Evolutionary conservation across 179 eudicot species (phyloP).

Genomic region (Carnegiea gigantea): DNA sequence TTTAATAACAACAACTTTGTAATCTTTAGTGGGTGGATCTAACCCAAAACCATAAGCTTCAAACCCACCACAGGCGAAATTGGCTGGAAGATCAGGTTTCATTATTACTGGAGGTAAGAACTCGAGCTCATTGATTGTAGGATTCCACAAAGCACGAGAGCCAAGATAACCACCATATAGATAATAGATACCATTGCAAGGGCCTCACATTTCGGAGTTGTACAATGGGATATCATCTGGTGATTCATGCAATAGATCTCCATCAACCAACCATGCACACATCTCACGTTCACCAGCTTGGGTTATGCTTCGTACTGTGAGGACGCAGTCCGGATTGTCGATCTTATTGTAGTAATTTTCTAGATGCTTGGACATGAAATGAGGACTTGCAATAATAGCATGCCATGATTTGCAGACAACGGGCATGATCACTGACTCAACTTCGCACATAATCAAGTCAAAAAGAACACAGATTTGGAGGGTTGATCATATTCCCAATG

Average conservation of each 20-base stretch:
- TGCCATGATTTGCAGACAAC: neutral
- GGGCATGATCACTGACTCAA: no score
- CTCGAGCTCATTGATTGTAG: constrained; percentile 15
- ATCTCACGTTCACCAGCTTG: neutral
- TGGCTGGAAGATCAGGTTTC: constrained; percentile 11
- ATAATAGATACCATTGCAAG: constrained; percentile 19
- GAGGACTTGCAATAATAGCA: neutral
- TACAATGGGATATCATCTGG: neutral
- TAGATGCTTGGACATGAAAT: neutral
- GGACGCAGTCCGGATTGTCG: neutral
- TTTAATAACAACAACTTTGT: constrained; percentile 17
- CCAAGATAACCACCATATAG: neutral
- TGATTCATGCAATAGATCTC: neutral
- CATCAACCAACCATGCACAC: neutral
- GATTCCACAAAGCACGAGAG: constrained; percentile 26
- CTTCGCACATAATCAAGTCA: no score
- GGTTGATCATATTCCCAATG: no score
- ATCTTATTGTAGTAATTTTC: neutral
- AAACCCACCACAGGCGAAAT: neutral
- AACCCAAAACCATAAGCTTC: constrained; percentile 22
- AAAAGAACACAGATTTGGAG: no score
- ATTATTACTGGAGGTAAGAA: constrained; percentile 11
- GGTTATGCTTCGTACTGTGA: neutral
- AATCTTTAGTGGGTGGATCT: constrained; percentile 17
- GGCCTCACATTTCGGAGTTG: neutral